These are phyloP conservation scores for Picea abies DNA, from an alignment of 83 land plant genomes.

Conservation along the genomic window DNA sequence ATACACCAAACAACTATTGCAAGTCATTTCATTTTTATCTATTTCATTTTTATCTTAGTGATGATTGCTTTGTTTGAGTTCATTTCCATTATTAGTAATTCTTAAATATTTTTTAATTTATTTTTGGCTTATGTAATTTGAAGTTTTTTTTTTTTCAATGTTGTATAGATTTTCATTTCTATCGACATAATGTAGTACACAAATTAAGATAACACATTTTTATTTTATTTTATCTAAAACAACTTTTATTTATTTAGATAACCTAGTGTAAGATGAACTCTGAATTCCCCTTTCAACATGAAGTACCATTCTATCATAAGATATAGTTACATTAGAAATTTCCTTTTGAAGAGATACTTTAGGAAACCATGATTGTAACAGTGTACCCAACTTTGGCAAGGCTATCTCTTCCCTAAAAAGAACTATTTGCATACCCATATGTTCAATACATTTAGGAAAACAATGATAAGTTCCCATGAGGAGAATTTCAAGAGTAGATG, in stretches of 20 bases:
- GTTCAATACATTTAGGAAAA: conserved; percentile 97
- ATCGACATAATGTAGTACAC: too few relatives aligned
- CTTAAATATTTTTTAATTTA: too few relatives aligned
- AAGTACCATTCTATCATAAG: conserved; percentile 74
- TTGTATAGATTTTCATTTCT: too few relatives aligned
- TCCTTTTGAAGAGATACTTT: conserved; percentile 85
- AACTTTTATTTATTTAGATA: conserved; percentile 24
- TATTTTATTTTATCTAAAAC: too few relatives aligned
- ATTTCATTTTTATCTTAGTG: too few relatives aligned
- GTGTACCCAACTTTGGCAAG: conserved; percentile 72
- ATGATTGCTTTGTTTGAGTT: too few relatives aligned
- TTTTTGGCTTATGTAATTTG: too few relatives aligned
- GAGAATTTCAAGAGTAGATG: conserved; percentile 91
- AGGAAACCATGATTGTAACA: conserved; percentile 80
- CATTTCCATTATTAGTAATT: too few relatives aligned
- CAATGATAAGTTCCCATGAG: conserved; percentile 83
- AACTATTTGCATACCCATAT: conserved; percentile 72
- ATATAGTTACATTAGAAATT: conserved; percentile 64
- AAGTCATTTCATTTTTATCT: too few relatives aligned
- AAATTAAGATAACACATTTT: too few relatives aligned
- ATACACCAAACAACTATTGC: too few relatives aligned
- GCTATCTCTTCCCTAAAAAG: conserved; percentile 67
- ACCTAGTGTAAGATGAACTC: conserved; percentile 93
- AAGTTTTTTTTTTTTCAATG: too few relatives aligned
- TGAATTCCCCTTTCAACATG: conserved; percentile 90